Conservation (phyloP, 2,329 filamentous ascomycete species). For the Colletotrichum lini region DNA sequence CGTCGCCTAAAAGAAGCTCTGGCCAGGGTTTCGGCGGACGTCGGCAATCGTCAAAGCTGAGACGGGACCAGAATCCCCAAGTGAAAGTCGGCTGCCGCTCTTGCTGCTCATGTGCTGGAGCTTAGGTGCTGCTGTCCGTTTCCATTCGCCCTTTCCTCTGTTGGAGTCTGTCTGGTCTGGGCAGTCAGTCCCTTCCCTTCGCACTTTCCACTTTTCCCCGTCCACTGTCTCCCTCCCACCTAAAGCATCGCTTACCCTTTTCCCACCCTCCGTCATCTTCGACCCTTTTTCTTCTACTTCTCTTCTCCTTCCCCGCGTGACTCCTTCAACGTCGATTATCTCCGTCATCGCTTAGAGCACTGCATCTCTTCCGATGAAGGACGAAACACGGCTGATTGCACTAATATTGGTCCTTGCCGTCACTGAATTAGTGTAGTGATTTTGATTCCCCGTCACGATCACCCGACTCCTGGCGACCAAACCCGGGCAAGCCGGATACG, state of each 20-base stretch:
- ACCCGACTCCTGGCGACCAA: background rate
- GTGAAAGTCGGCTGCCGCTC: background rate
- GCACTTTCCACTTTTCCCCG: slow-evolving; percentile 2
- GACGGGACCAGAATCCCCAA: slow-evolving; percentile 22
- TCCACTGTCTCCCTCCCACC: background rate
- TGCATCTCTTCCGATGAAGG: background rate
- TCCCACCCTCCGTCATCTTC: slow-evolving; percentile 18
- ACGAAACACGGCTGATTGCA: background rate
- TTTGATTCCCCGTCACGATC: background rate
- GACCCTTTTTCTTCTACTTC: background rate
- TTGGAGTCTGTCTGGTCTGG: background rate
- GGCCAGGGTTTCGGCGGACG: slow-evolving; percentile 29
- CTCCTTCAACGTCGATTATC: slow-evolving; percentile 14
- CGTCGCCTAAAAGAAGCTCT: slow-evolving; percentile 15
- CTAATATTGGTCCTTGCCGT: background rate
- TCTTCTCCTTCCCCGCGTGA: slow-evolving; percentile 9
- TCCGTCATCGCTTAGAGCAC: background rate
- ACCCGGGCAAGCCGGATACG: slow-evolving; percentile 6
- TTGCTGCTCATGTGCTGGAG: background rate
- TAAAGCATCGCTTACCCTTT: background rate
- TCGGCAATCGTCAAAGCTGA: slow-evolving; percentile 40
- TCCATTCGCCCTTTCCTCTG: background rate
- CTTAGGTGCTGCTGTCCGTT: background rate
- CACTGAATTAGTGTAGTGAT: too few species aligned
- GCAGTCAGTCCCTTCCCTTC: background rate